A percentile compares a stretch with the other conserved stretches of the same genome.
phyloP scores from a whole-genome alignment of 2,329 filamentous ascomycete species.

The Sporothrix globosa region DNA sequence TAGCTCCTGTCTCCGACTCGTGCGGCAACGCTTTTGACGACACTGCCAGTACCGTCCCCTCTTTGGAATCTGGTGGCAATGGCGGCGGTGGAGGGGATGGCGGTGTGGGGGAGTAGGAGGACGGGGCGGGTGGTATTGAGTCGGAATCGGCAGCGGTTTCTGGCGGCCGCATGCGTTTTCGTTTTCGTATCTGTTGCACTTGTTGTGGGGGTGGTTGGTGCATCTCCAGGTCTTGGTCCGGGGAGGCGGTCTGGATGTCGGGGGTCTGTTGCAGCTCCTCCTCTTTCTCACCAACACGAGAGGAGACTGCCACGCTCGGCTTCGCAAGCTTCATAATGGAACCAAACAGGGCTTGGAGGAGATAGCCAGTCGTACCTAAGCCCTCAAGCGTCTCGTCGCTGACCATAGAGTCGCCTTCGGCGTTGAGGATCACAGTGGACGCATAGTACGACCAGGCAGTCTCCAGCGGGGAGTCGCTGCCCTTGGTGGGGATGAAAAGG shows the following conservation, averaged over 20 bases:
- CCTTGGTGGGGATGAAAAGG: conserved; percentile 75
- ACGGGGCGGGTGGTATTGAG: conserved; percentile 20
- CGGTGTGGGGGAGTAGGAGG: conserved; percentile 23
- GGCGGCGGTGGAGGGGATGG: conserved; percentile 32
- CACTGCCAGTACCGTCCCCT: neutral
- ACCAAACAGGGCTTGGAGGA: conserved; percentile 75
- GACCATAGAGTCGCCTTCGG: conserved; percentile 91
- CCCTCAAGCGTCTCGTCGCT: conserved; percentile 89
- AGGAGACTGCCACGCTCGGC: conserved; percentile 34
- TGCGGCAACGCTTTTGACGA: conserved; percentile 8
- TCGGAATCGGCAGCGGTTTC: neutral
- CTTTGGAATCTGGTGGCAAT: conserved; percentile 29
- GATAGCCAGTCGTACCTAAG: conserved; percentile 81
- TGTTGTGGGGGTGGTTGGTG: too few species aligned
- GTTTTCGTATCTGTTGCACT: conserved; percentile 4
- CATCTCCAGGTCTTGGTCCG: neutral
- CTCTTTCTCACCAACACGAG: conserved; percentile 1
- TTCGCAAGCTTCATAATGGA: conserved; percentile 69
- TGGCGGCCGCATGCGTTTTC: conserved; percentile 7
- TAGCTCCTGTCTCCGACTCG: conserved; percentile 21
- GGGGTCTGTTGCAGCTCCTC: neutral
- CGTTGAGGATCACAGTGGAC: conserved; percentile 82
- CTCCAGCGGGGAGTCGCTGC: conserved; percentile 70
- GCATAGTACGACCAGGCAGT: conserved; percentile 90
- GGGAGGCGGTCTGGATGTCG: too few species aligned